Base-by-base conservation (phyloP, 2,329 filamentous ascomycete species). In the Verticillium dahliae region DNA sequence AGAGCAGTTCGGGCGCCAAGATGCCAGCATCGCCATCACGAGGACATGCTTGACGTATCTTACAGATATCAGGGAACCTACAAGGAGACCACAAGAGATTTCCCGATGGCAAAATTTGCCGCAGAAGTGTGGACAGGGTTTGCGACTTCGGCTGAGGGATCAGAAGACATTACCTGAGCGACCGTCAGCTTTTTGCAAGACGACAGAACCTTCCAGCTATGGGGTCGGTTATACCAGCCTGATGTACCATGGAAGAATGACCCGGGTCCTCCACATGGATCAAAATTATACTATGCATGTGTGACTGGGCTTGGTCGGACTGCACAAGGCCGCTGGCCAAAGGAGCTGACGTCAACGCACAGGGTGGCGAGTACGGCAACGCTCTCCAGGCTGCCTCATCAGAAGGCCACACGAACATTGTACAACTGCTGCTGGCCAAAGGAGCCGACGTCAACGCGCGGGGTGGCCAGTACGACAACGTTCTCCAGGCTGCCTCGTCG, bases 31-130 rank as follows among this genome's bases (percentile, higher is more conserved):
- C 58, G 22, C 41, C 14, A 69, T 70, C 35, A 64, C 65, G 2
- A 66, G 10, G 56, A 69, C 64, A 2, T 69, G 63, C 59, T 65
- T 70, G 31, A 64, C 57, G 6, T 70, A 70, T 54, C 62, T 69
- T 22, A 62, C 52, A 3, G 59, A 61, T 10, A 65, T 67, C 34
- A 59, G 6, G 60, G 61, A 7, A 63, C 15, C 27, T 22, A 62
- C 31, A 4, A 33, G 0, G 9, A 59, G 35, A 62, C 64, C 22
- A 61, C 58, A 57, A 7, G 14, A 31, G 5, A 65, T 31, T 69
- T 65, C 54, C 67, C 66, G 14, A 60, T 68, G 61, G 66, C 65
- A 55, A 18, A 37, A 54, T 67, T 64, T 61, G 65, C 69, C 7
- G 65, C 66, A 58, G 41, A 61, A 15, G 54, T 56, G n/a, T 70